Conservation (phyloP, 192 early-diverging fungal species). For the Coemansia javaensis region DNA sequence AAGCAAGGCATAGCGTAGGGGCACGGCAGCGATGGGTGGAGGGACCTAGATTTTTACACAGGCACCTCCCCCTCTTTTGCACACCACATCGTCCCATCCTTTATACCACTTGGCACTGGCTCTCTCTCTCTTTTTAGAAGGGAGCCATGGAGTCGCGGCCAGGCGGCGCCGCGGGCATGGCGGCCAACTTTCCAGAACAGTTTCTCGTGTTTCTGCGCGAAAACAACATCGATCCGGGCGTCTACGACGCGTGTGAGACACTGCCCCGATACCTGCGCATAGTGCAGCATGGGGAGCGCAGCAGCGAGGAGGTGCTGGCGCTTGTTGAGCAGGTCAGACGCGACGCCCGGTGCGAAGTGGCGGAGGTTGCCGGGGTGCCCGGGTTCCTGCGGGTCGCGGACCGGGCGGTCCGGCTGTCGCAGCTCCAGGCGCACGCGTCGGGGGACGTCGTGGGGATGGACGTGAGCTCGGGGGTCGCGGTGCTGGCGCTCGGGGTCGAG, state of each 20-base stretch:
- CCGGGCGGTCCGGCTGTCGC: constrained; percentile 46
- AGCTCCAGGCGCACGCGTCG: constrained; percentile 42
- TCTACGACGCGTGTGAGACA: constrained; percentile 56
- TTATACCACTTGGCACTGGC: no score
- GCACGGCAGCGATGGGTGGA: no score
- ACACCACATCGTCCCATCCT: no score
- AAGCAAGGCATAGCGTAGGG: no score
- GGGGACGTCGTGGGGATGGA: constrained; percentile 70
- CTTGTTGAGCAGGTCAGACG: constrained; percentile 35
- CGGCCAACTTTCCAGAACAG: constrained; percentile 48
- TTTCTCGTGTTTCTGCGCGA: constrained; percentile 65
- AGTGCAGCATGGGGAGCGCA: constrained; percentile 33
- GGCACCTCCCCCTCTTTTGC: no score
- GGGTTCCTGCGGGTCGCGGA: constrained; percentile 57
- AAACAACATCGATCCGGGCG: constrained; percentile 62
- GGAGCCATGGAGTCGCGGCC: no score
- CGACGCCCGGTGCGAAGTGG: constrained; percentile 51
- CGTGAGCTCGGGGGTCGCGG: constrained; percentile 81
- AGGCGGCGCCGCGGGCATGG: background rate
- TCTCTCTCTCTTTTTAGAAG: no score
- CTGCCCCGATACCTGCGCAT: constrained; percentile 77
- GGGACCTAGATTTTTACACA: no score
- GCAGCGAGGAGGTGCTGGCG: constrained; percentile 9
- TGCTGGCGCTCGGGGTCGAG: constrained; percentile 65
- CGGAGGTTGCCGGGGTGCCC: constrained; percentile 49